Evolutionary conservation across 345 rosid species (phyloP).

Genomic region (Ceriops decandra): DNA sequence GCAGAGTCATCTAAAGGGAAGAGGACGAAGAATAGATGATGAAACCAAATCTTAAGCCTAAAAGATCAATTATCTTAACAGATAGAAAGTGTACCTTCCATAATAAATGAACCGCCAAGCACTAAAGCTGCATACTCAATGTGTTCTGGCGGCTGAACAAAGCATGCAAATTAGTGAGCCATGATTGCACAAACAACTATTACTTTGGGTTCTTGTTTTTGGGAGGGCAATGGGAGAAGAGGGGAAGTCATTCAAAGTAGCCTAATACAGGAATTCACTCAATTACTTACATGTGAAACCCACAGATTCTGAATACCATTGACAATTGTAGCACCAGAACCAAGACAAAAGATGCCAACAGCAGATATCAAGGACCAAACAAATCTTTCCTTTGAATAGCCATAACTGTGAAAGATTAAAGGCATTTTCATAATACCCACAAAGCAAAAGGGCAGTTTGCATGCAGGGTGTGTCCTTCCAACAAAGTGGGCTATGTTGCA

Average conservation of each 20-base stretch:
- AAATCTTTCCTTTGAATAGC: constrained; percentile 96
- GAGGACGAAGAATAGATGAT: constrained; percentile 1
- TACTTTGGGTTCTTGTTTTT: background rate
- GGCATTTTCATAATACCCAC: background rate
- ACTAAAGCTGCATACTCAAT: constrained; percentile 87
- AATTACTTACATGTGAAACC: constrained; percentile 56
- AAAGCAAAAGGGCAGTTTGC: background rate
- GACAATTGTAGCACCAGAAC: constrained; percentile 96
- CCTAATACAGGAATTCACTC: background rate
- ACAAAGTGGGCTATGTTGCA: no score
- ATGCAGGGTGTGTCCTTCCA: no score
- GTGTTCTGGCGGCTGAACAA: constrained; percentile 73
- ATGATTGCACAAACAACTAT: constrained; percentile 6
- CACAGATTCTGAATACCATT: constrained; percentile 90
- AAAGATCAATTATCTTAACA: background rate
- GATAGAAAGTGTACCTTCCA: constrained; percentile 59
- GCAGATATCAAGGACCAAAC: constrained; percentile 99
- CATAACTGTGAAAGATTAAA: constrained; percentile 55
- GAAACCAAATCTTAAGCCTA: background rate
- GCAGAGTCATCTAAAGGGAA: constrained; percentile 8
- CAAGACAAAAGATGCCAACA: constrained; percentile 98
- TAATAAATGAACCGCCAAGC: constrained; percentile 84
- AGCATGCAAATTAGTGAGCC: constrained; percentile 20
- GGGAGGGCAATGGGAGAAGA: background rate
- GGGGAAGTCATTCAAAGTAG: background rate